These are phyloP conservation scores for Cladophialophora bantiana DNA, from an alignment of 2,329 filamentous ascomycete species.

Conservation along the genomic window DNA sequence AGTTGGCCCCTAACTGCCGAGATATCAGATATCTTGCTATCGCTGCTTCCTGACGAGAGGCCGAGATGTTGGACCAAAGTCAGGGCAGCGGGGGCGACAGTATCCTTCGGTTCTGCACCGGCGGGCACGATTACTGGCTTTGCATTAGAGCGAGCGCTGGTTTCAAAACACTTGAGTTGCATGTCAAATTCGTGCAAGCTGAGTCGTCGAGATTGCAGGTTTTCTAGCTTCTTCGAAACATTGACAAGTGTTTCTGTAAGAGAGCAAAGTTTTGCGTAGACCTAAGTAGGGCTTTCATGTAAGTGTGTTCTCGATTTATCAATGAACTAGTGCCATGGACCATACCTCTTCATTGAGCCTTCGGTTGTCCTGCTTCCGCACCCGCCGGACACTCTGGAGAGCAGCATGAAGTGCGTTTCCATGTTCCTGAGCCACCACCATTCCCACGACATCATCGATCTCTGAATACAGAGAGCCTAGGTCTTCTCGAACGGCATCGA, in stretches of 20 bases:
- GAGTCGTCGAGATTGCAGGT: conserved; percentile 27
- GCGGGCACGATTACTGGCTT: background rate
- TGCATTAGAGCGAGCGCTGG: background rate
- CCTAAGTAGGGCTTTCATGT: background rate
- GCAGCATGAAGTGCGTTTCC: conserved; percentile 16
- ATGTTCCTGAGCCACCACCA: conserved; percentile 36
- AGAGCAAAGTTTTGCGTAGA: conserved; percentile 20
- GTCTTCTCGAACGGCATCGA: conserved; percentile 26
- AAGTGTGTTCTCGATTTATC: background rate
- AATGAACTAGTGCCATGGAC: background rate
- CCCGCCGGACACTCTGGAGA: conserved; percentile 10
- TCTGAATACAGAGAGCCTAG: conserved; percentile 36
- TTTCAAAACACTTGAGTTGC: conserved; percentile 6
- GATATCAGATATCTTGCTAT: background rate
- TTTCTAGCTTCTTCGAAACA: conserved; percentile 20
- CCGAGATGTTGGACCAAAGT: conserved; percentile 26
- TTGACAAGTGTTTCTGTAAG: conserved; percentile 23
- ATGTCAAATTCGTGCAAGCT: conserved; percentile 5
- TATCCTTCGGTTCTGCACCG: background rate
- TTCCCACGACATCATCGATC: conserved; percentile 37
- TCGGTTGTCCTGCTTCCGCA: conserved; percentile 8
- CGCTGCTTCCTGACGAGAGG: background rate
- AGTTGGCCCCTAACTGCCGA: background rate
- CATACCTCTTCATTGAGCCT: conserved; percentile 16
- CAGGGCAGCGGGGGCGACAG: conserved; percentile 9